Base-by-base conservation (phyloP, 2,329 filamentous ascomycete genomes). In the Lasiodiplodia sp. region DNA sequence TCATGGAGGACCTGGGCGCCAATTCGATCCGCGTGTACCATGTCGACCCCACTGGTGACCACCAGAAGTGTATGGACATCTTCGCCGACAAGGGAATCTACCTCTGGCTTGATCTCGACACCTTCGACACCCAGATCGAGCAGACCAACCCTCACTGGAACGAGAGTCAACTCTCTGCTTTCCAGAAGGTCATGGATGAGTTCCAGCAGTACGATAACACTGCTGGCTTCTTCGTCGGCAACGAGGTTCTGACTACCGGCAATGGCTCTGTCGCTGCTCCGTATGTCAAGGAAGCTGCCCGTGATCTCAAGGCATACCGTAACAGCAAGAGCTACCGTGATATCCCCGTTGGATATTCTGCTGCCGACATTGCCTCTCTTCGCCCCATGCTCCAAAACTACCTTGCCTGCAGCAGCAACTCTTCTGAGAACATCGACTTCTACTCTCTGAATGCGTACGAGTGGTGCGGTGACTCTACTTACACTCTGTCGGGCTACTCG, bases 1-100 rank as follows among this genome's bases (percentile, higher is more conserved):
- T 94, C 75, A 96, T 97, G 92, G 86, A 92, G 78, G 88, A 89
- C 21, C 84, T 97, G 66, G 93, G 92, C 71, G 88, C 91, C 77
- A 97, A 97, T 78, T 86, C 91, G 37, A 93, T 97, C 75, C 92
- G 94, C 68, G 91, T 96, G 69, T 97, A 97, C 80, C 93, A 97
- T 76, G 92, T 97, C 70, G 90, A 96, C 74, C 82, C 92, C 2
- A 78, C 81, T 2, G 88, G 82, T 38, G 83, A 95, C 77, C 94
- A 97, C 79, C 85, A 87, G 69, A 90, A 86, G 23, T 97, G 93
- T 82, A 96, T 97, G 92, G 85, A 85, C 66, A 90, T 89, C 1
- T 92, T 97, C 77, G 89, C 88, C 14, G 88, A 93, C 73, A 91
- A 89, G 52, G 92, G 92, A 68, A 95, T 97, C 78, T 96, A 97